Evolutionary conservation across 1,284 basidiomycete genomes (phyloP).

Genomic region (Mycosarcoma mackinlayi): DNA sequence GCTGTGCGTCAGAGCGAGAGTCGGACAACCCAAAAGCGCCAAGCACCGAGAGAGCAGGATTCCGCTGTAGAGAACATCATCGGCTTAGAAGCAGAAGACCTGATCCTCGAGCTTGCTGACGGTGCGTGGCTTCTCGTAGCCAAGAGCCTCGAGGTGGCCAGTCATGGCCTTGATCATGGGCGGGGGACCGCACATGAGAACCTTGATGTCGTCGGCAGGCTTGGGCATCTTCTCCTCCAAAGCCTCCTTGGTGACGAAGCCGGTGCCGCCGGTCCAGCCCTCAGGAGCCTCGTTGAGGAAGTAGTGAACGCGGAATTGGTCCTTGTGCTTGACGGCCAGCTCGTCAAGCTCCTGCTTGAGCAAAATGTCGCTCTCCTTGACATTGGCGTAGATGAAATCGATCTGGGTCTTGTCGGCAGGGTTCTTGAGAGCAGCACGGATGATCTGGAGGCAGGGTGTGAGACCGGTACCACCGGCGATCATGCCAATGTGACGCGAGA

Average conservation of each 20-base stretch:
- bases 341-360: conserved; percentile 86
- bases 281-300: conserved; percentile 92
- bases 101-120: conserved; percentile 71
- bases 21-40: no score
- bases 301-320: conserved; percentile 81
- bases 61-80: no score
- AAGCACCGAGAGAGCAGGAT: neutral
- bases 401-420: conserved; percentile 83
- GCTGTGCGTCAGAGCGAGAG: neutral
- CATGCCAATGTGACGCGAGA: conserved; percentile 81
- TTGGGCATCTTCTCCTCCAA: conserved; percentile 74
- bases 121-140: conserved; percentile 86
- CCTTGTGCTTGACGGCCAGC: conserved; percentile 76
- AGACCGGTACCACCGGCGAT: conserved; percentile 94
- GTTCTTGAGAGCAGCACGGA: conserved; percentile 87
- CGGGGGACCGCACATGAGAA: conserved; percentile 77
- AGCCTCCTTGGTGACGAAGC: conserved; percentile 94
- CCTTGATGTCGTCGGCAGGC: conserved; percentile 65
- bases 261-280: conserved; percentile 86
- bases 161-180: conserved; percentile 98
- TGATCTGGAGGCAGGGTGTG: conserved; percentile 86
- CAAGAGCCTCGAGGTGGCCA: conserved; percentile 87
- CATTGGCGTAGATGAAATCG: conserved; percentile 97
- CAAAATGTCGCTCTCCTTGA: conserved; percentile 73
- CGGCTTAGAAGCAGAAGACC: conserved; percentile 62